Evolutionary conservation across 163 green algal genomes (phyloP), one percentile per base, ranked within the genome.

Genomic region (Prototheca wickerhamii): DNA sequence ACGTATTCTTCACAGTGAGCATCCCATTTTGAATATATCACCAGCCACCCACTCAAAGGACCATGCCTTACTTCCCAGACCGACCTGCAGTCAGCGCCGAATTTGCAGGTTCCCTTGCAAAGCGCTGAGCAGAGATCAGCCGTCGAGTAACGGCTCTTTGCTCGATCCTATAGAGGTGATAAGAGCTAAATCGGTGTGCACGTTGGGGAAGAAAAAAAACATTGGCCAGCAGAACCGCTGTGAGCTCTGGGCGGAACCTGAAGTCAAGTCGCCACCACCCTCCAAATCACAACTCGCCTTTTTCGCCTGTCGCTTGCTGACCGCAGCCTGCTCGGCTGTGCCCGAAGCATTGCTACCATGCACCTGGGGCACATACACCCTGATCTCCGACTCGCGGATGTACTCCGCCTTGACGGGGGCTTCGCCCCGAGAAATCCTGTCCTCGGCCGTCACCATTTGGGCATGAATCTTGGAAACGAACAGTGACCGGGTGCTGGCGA

Each of bases 381-480:
- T n/a, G n/a, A n/a, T 32, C 4, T 56, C 21, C 0, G 8, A 12
- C 1, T 32, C 26, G 17, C 61, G 46, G 28, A 62, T 8, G 55
- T 54, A 72, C 34, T 59, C 58, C 2, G 35, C 34, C 32, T 70
- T 72, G 0, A 78, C 30, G 4, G 72, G 72, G 4, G 72, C 72
- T 3, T 69, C 62, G 26, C 72, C 63, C 46, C 18, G 46, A 5
- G 46, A 12, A 12, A 54, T 6, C 46, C n/a, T 12, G 12, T 54
- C 46, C 26, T 54, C 46, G 26, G 46, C 40, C 40, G 40, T 15
- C 40, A 49, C 40, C 40, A 15, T 10, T 15, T 10, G 12, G 12
- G 40, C 10, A 10, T 15, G 12, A 49, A 23, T 49, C 40, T 49
- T 15, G 40, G 15, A 49, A 49, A 49, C 40, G 12, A 49, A n/a